A percentile compares a stretch with the other conserved stretches of the same genome.
These are phyloP conservation scores for Kewa caespitosa DNA, from an alignment of 179 eudicot species.

Conservation along the genomic window DNA sequence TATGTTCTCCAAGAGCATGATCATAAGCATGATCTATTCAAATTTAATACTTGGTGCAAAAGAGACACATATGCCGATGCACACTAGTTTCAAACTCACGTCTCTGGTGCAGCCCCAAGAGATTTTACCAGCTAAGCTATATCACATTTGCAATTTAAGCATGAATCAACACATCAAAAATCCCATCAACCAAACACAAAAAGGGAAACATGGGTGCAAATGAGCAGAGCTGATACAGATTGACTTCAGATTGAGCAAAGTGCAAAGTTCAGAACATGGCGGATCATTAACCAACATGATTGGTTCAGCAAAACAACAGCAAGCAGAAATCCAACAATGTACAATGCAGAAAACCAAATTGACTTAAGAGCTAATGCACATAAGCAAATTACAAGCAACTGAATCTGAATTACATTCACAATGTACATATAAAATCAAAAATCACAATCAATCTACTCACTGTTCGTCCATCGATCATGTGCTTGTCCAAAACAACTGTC, in stretches of 20 bases:
- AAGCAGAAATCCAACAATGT: constrained; percentile 1
- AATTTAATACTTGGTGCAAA: too few relatives aligned
- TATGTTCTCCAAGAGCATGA: constrained; percentile 11
- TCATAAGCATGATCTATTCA: neutral
- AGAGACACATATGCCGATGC: too few relatives aligned
- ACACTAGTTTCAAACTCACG: too few relatives aligned
- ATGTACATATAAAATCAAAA: constrained; percentile 19
- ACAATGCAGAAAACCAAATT: neutral
- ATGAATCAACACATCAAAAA: neutral
- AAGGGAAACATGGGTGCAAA: neutral
- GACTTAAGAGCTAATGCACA: constrained; percentile 12
- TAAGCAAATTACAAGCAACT: neutral
- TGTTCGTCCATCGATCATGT: constrained; percentile 69
- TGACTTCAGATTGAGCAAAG: neutral
- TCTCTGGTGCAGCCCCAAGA: too few relatives aligned
- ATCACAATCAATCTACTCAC: constrained; percentile 45
- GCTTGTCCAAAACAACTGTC: constrained; percentile 66
- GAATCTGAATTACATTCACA: constrained; percentile 14
- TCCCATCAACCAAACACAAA: neutral
- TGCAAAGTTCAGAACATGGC: neutral
- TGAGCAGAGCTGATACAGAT: neutral
- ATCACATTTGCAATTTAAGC: too few relatives aligned
- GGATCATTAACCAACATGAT: neutral
- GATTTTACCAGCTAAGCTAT: too few relatives aligned
- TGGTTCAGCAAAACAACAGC: neutral